phyloP scores from a whole-genome alignment of 768 basidiomycete species.

The Suillus occidentalis region DNA sequence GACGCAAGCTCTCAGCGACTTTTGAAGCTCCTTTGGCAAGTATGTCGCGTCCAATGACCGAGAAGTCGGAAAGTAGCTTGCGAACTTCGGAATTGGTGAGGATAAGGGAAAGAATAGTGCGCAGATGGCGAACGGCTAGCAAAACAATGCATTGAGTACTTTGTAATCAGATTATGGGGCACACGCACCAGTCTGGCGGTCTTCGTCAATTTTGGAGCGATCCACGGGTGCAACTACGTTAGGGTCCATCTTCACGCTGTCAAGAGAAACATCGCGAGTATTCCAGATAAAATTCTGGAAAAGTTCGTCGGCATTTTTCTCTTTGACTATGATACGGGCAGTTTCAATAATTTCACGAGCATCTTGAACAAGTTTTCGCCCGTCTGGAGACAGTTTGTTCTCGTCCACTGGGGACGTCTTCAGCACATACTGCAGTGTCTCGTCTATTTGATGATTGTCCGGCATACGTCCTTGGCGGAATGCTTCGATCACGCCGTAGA shows the following conservation, averaged over 20 bases:
- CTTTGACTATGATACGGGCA: slow-evolving; percentile 62
- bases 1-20: slow-evolving; percentile 68
- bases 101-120: slow-evolving; percentile 82
- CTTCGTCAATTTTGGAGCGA: slow-evolving; percentile 52
- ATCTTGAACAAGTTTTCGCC: slow-evolving; percentile 75
- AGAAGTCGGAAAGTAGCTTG: slow-evolving; percentile 81
- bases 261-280: slow-evolving; percentile 49
- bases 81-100: slow-evolving; percentile 93
- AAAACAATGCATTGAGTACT: slow-evolving; percentile 14
- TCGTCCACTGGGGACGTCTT: slow-evolving; percentile 59
- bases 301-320: slow-evolving; percentile 90
- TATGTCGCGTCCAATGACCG: slow-evolving; percentile 78
- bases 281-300: slow-evolving; percentile 91
- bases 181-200: slow-evolving; percentile 59
- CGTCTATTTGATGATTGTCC: slow-evolving; percentile 77
- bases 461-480: slow-evolving; percentile 79
- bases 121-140: slow-evolving; percentile 81
- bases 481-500: slow-evolving; percentile 82
- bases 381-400: slow-evolving; percentile 71
- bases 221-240: slow-evolving; percentile 47
- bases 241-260: slow-evolving; percentile 43
- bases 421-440: slow-evolving; percentile 65
- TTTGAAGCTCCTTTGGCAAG: slow-evolving; percentile 73
- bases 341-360: slow-evolving; percentile 79
- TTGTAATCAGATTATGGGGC: too few relatives aligned